Evolutionary conservation across 1,284 basidiomycete species (phyloP), one percentile per base, ranked within the genome.

Genomic region (Sphaerobolus stellatus): DNA sequence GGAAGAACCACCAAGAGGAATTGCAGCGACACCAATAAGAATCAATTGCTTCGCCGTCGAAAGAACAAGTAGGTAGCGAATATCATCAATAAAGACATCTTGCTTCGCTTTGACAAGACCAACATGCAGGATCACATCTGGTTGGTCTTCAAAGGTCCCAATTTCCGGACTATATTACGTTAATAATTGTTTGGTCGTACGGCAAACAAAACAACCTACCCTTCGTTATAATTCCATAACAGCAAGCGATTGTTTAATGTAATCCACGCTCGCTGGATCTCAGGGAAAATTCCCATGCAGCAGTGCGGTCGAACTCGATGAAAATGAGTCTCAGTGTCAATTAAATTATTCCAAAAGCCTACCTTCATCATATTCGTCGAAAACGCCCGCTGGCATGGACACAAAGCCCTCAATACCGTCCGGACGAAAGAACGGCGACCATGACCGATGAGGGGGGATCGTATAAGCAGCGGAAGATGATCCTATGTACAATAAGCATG

Each of bases 211-310:
- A 13, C 16, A 30, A 77, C 84, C 58, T 64, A 93, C 88, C 92
- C 92, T 65, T 97, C 92, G 48, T 86, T 76, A 70, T 98, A 99
- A 71, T 98, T 93, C 97, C 97, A 99, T 27, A 99, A 76, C 66
- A 97, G 94, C 38, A 99, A 78, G 64, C 92, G 91, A 70, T 96
- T 88, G 75, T 98, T 94, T 59, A 98, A 89, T 9, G 92, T 88
- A 62, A 98, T 91, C 93, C 95, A 99, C 0, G 92, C 95, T 48
- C 94, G 82, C 62, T 94, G 92, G 59, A 99, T 92, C 63, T 95
- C 92, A 29, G 94, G 88, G 66, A 99, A 85, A 53, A 99, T 72
- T 9, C 96, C 96, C 90, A 97, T 94, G 54, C 73, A 71, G 40
- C 40, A 47, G 38, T 52, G 53, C 8, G 54, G 55, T 41, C 36